Base-by-base conservation (phyloP, 2,329 filamentous ascomycete genomes). In the Trichoderma endophyticum region DNA sequence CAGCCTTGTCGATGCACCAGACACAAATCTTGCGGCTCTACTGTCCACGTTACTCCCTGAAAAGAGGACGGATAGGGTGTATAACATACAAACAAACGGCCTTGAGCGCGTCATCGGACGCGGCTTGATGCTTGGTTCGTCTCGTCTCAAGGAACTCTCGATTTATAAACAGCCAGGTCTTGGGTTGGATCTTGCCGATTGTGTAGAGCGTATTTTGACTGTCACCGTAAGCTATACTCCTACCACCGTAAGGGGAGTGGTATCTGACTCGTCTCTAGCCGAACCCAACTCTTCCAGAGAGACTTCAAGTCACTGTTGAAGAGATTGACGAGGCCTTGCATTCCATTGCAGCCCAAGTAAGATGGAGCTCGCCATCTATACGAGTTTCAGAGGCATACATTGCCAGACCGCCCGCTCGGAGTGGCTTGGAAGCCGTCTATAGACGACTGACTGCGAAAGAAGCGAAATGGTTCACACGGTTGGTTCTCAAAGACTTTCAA, bases 391-490 rank as follows among this genome's bases (percentile, higher is more conserved):
- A 77, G 36, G 73, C 77, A 15, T 75, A 73, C 69, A 18, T 54
- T 34, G 39, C 76, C 36, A 73, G 75, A 26, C 51, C 71, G 65
- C 64, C 75, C 54, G 83, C 76, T 77, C 87, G 77, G 80, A 80
- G 82, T 5, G 79, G 85, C 4, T 79, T 95, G 1, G 84, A 84
- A 24, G 78, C 79, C 0, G 78, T 95, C 1, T 92, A 92, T 76
- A 83, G 81, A 34, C 86, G 88, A 8, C 78, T 94, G 11, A 84
- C 84, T 60, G 88, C 93, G 3, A 84, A 85, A 57, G 93, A 97
- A 78, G 92, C 91, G 4, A 97, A 97, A 81, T 98, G 95, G 95
- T 85, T 97, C 12, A 93, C 93, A 0, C 87, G 95, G 4, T 83
- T 98, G 34, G 85, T 97, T 6, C 83, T 97, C 32, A 96, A 97